Percentiles rank a stretch among this genome's conserved stretches.
Evolutionary conservation across 202 grass and related monocot species (phyloP).

Genomic region (Carex sylvatica): DNA sequence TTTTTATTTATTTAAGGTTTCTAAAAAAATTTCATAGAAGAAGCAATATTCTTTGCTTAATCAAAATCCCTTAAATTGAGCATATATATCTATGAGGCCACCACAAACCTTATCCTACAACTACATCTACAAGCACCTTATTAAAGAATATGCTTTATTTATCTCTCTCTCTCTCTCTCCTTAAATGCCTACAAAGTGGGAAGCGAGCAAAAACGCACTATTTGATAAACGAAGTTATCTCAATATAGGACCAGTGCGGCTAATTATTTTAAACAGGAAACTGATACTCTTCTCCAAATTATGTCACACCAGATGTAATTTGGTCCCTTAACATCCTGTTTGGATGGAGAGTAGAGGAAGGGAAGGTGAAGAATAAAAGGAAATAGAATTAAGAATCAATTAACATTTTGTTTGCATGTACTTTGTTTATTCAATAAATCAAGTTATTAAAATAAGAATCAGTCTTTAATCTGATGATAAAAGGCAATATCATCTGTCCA

Average conservation of each 20-base stretch:
- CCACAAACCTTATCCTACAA: not conserved
- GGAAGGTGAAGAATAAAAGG: no score
- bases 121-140: not conserved
- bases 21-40: no score
- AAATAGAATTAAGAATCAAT: no score
- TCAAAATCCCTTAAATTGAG: not conserved
- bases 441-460: no score
- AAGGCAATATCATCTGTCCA: no score
- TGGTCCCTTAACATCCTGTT: not conserved
- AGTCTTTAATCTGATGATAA: no score
- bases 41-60: not conserved
- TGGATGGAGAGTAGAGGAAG: no score
- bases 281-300: not conserved
- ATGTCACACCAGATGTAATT: not conserved
- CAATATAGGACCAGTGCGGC: not conserved
- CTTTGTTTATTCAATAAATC: not conserved
- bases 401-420: no score
- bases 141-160: conserved; percentile 13
- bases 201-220: conserved; percentile 15
- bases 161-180: not conserved
- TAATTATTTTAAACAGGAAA: not conserved
- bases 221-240: not conserved
- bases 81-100: not conserved
- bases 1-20: no score
- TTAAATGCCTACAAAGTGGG: conserved; percentile 19